Base-by-base conservation (phyloP, 176 grass and related monocot species). In the Poa pratensis region DNA sequence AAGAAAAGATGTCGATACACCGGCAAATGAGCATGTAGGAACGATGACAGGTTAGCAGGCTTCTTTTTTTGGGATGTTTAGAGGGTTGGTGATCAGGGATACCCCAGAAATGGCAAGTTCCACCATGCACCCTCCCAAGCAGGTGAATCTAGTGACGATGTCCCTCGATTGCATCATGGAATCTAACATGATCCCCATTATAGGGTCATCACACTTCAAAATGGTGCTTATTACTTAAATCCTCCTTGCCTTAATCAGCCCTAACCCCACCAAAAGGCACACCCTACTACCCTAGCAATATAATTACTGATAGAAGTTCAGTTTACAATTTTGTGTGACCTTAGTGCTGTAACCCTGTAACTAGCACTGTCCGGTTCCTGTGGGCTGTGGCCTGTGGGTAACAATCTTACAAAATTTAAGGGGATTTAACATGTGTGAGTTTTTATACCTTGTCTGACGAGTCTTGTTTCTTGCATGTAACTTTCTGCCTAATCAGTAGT, bases 81-180 rank as follows among this genome's bases (percentile, higher is more conserved):
- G 70, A 60, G 84, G 80, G 87, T 64, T 80, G 79, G 80, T 87
- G 85, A 80, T 84, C 85, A 87, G 85, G 85, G 85, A 75, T 71
- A 72, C 70, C 81, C 76, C 85, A 85, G 85, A 91, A 88, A 91
- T 84, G 89, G 89, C 81, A 85, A 88, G 85, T 91, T 85, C 81
- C 85, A 45, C 68, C 52, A 55, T 71, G 89, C 70, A 77, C 60
- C 62, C 26, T 30, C 60, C 15, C 81, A 71, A 83, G 40, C 72
- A 75, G 73, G 73, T 92, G 90, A 92, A 94, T 92, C 87, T 88
- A 77, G 80, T 90, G 87, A 81, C 82, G 90, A 81, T 90, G 90
- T 85, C 81, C 85, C 85, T 86, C 69, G 64, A 39, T 86, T 95
- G 93, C 88, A 88, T 87, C 86, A 93, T 87, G 88, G 94, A 95